phyloP scores from a whole-genome alignment of 2,329 filamentous ascomycete genomes.

The Stemphylium vesicarium region DNA sequence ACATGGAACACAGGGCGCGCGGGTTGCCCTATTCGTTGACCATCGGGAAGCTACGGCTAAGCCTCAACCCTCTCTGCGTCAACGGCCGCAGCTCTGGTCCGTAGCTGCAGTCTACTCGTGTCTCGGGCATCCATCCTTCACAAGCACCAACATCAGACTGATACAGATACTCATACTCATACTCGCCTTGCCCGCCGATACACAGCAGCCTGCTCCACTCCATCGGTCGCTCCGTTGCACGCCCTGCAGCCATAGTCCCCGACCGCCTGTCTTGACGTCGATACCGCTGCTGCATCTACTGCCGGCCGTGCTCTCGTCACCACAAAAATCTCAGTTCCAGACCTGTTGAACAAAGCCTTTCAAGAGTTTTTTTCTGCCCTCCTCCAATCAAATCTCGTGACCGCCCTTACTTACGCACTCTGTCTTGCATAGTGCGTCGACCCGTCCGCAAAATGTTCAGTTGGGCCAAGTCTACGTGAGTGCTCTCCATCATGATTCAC shows the following conservation, averaged over 20 bases:
- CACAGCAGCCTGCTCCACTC: slow-evolving; percentile 2
- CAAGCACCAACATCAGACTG: not conserved
- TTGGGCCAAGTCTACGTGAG: slow-evolving; percentile 92
- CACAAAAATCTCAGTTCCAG: slow-evolving; percentile 30
- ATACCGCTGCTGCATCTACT: slow-evolving; percentile 24
- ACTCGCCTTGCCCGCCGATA: not conserved
- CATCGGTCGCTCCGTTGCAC: not conserved
- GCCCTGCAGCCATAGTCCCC: slow-evolving; percentile 17
- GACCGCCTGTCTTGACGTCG: slow-evolving; percentile 15
- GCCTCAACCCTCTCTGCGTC: slow-evolving; percentile 3
- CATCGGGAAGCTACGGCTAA: slow-evolving; percentile 19
- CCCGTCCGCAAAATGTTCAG: slow-evolving; percentile 71
- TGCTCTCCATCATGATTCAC: slow-evolving; percentile 27
- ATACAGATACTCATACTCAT: not conserved
- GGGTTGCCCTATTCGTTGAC: slow-evolving; percentile 15
- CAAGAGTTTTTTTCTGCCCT: slow-evolving; percentile 37
- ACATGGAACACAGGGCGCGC: slow-evolving; percentile 10
- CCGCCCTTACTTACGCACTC: slow-evolving; percentile 33
- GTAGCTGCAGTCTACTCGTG: not conserved
- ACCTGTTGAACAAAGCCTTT: slow-evolving; percentile 33
- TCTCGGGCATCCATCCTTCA: not conserved
- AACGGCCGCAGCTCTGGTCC: not conserved
- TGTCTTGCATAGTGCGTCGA: slow-evolving; percentile 40
- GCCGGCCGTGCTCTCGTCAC: slow-evolving; percentile 30
- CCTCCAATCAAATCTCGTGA: slow-evolving; percentile 28